Base-by-base conservation (phyloP, 2,329 filamentous ascomycete species). In the Metarhizium rileyi region DNA sequence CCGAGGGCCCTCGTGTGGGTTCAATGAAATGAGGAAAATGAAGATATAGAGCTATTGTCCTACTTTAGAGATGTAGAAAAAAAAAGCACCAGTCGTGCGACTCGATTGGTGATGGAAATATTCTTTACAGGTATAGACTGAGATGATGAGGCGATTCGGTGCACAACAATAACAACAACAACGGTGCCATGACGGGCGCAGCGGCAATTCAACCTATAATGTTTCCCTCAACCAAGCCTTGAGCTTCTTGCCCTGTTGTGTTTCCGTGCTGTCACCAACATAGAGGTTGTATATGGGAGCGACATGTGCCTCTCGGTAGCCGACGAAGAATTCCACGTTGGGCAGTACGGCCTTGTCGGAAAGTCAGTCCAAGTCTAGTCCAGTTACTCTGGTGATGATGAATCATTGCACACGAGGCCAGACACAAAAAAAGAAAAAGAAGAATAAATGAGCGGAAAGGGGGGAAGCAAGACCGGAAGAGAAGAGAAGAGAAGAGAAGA, bases 271-370 rank as follows among this genome's bases (percentile, higher is more conserved):
- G 30, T 55, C 52, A 9, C 53, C 53, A 3, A 54, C 54, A n/a
- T 52, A 53, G 5, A 57, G 33, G 35, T 59, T 59, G 27, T 53
- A 57, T 2, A 59, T 50, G 1, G 56, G 55, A 28, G 57, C 57
- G 9, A 59, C 57, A 25, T 59, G 57, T 12, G 54, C 53, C 27
- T 59, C 57, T 2, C 55, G 25, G 14, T 42, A 48, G 2, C 54
- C 57, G 4, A 56, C 35, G 20, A 59, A 59, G 1, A 59, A 22
- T 16, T 59, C 54, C 6, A 53, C 51, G 23, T 53, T 44, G 6
- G 55, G 52, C 3, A 54, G 51, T 2, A 52, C 55, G 6, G 43
- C 48, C 55, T 58, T n/a, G 44, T 23, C 47, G 20, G 10, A 18
- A 10, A 12, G 9, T 44, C 12, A 33, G 30, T 12, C 8, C 27